Conservation (phyloP, 495 filamentous ascomycete species). For the Aspergillus haitiensis region DNA sequence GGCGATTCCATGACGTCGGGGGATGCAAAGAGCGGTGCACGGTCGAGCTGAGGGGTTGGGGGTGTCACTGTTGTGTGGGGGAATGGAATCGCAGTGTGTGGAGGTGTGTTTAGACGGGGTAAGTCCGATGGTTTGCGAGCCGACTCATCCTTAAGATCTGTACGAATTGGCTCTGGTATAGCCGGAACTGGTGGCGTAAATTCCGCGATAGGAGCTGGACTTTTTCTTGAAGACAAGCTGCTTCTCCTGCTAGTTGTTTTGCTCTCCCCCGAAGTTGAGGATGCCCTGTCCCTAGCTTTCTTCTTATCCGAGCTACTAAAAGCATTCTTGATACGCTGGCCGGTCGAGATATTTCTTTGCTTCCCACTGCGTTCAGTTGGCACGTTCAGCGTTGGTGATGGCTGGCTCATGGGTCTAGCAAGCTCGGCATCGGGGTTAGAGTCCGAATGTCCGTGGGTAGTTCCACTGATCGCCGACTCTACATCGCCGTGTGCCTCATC, state of each 20-base stretch:
- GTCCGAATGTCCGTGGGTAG: constrained; percentile 28
- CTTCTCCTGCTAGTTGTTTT: constrained; percentile 36
- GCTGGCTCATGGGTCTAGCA: constrained; percentile 27
- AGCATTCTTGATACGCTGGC: constrained; percentile 48
- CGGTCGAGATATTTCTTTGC: constrained; percentile 44
- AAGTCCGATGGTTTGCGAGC: constrained; percentile 22
- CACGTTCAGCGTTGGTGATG: constrained; percentile 33
- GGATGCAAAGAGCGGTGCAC: constrained; percentile 28
- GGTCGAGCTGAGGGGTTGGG: constrained; percentile 45
- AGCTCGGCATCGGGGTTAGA: constrained; percentile 27
- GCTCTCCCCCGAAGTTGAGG: constrained; percentile 37
- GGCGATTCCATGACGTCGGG: constrained; percentile 38
- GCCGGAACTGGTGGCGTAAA: constrained; percentile 26
- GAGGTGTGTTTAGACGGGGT: constrained; percentile 45
- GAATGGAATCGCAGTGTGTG: constrained; percentile 41
- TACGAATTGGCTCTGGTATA: constrained; percentile 39
- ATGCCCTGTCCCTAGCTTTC: constrained; percentile 43
- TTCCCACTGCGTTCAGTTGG: constrained; percentile 36
- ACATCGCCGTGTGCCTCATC: constrained; percentile 28
- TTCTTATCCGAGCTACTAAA: constrained; percentile 44
- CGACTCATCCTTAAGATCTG: constrained; percentile 36
- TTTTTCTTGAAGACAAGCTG: constrained; percentile 43
- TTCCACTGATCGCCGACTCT: constrained; percentile 35
- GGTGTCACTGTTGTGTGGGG: constrained; percentile 57
- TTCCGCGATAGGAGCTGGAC: constrained; percentile 29